phyloP scores from a whole-genome alignment of 495 filamentous ascomycete genomes.

The Aspergillus ellipticus region DNA sequence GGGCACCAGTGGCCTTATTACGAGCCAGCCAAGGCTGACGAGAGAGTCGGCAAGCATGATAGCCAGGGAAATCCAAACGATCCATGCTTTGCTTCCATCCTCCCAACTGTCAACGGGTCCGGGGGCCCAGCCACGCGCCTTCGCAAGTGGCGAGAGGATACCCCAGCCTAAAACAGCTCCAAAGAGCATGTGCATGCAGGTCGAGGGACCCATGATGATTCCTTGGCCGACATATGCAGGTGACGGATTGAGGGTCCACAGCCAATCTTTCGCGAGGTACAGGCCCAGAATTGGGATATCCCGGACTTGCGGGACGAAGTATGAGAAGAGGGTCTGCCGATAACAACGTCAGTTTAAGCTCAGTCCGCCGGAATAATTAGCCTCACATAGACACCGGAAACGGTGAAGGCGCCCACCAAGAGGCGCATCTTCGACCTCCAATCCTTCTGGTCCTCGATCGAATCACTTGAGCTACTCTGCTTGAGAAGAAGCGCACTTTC shows the following conservation, averaged over 20 bases:
- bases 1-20: slow-evolving; percentile 56
- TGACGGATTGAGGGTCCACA: slow-evolving; percentile 95
- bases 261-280: slow-evolving; percentile 71
- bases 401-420: slow-evolving; percentile 53
- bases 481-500: slow-evolving; percentile 22
- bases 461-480: slow-evolving; percentile 22
- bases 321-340: slow-evolving; percentile 74
- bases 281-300: slow-evolving; percentile 81
- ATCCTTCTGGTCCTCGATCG: slow-evolving; percentile 41
- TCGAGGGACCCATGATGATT: slow-evolving; percentile 82
- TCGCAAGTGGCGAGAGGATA: slow-evolving; percentile 83
- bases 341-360: slow-evolving; percentile 12
- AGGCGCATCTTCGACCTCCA: slow-evolving; percentile 63
- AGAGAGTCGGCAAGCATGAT: slow-evolving; percentile 96
- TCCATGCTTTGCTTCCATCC: slow-evolving; percentile 92
- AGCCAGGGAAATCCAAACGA: slow-evolving; percentile 90
- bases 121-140: slow-evolving; percentile 81
- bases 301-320: slow-evolving; percentile 83
- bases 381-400: slow-evolving; percentile 53
- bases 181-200: slow-evolving; percentile 92
- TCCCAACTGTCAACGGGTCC: slow-evolving; percentile 85
- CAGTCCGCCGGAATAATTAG: background rate
- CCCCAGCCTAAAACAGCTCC: slow-evolving; percentile 91
- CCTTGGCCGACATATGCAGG: slow-evolving; percentile 85
- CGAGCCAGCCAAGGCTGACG: slow-evolving; percentile 79